Evolutionary conservation across 371 early-diverging fungal genomes (phyloP).

Genomic region (Apophysomyces elegans): DNA sequence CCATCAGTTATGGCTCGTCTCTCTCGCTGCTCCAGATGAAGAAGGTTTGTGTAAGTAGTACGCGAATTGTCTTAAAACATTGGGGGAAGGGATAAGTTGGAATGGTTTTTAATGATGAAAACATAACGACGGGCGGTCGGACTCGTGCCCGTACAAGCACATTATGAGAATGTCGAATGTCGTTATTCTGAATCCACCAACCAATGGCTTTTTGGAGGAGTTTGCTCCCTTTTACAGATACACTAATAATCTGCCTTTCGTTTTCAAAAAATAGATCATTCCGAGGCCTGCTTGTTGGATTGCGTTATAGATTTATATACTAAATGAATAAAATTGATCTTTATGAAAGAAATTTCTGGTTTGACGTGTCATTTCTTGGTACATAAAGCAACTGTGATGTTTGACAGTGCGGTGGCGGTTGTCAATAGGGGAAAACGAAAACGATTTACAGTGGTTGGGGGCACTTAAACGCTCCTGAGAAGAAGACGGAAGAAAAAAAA

Average conservation of each 20-base stretch:
- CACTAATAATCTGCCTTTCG: not conserved
- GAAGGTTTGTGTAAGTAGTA: slow-evolving; percentile 7
- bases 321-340: no score
- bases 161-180: slow-evolving; percentile 42
- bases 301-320: no score
- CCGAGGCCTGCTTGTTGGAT: no score
- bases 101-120: slow-evolving; percentile 24
- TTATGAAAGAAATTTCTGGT: no score
- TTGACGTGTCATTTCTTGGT: no score
- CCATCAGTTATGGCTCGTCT: not conserved
- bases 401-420: no score
- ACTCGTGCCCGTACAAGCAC: slow-evolving; percentile 44
- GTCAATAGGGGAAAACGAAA: no score
- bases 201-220: not conserved
- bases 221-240: not conserved
- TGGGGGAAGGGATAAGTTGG: not conserved
- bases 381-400: no score
- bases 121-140: slow-evolving; percentile 42
- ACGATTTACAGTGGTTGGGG: no score
- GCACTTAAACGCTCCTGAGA: no score
- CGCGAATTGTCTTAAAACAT: not conserved
- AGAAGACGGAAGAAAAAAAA: no score
- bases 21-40: no score
- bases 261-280: not conserved
- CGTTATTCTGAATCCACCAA: slow-evolving; percentile 17